These are phyloP conservation scores for Prunus mira DNA, from an alignment of 306 rosid species.

Conservation along the genomic window DNA sequence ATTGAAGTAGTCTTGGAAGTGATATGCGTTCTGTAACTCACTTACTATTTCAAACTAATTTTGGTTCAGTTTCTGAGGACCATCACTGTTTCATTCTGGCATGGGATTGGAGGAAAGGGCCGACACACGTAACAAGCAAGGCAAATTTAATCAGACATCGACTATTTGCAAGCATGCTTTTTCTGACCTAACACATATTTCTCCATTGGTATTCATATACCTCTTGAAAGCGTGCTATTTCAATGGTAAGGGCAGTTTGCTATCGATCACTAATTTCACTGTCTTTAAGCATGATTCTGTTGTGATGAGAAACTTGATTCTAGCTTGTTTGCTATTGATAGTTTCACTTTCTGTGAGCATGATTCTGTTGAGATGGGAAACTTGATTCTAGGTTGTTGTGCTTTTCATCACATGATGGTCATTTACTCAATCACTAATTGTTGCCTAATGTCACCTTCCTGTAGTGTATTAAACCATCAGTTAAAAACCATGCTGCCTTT, in stretches of 20 bases:
- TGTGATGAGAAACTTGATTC: neutral
- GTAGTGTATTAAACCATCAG: neutral
- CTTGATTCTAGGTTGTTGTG: neutral
- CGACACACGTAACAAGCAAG: conserved; percentile 24
- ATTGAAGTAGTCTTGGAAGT: neutral
- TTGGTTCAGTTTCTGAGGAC: conserved; percentile 17
- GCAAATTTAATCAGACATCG: conserved; percentile 25
- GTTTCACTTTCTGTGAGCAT: conserved; percentile 12
- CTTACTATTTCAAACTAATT: conserved; percentile 1
- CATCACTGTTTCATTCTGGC: conserved; percentile 4
- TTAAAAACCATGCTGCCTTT: neutral
- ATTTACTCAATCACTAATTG: neutral
- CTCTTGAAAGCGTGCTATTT: conserved; percentile 79
- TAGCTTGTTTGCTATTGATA: conserved; percentile 6
- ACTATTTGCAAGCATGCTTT: conserved; percentile 66
- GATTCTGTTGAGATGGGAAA: neutral
- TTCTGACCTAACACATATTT: conserved; percentile 53
- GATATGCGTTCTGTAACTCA: neutral
- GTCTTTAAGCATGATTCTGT: conserved; percentile 7
- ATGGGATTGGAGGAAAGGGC: conserved; percentile 64
- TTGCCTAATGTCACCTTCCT: neutral
- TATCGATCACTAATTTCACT: conserved; percentile 1
- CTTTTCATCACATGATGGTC: neutral
- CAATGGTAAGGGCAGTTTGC: conserved; percentile 52
- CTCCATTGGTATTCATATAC: conserved; percentile 76